These are phyloP conservation scores for Aristolochia contorta DNA, from an alignment of 164 flowering plant genomes.

Conservation along the genomic window DNA sequence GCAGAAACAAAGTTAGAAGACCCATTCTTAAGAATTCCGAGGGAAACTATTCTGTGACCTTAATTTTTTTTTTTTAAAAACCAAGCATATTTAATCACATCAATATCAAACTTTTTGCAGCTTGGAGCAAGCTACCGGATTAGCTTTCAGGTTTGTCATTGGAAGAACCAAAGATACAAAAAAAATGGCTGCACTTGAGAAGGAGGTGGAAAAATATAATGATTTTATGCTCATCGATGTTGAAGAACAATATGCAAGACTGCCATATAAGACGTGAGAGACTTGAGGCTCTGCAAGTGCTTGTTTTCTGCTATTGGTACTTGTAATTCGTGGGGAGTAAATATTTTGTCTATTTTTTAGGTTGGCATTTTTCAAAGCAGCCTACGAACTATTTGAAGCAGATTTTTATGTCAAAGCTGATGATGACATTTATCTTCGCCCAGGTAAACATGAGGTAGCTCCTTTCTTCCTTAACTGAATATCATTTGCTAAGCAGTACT, in stretches of 20 bases:
- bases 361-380: slow-evolving; percentile 68
- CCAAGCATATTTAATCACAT: too few species aligned
- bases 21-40: too few species aligned
- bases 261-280: slow-evolving; percentile 56
- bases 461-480: too few species aligned
- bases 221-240: slow-evolving; percentile 60
- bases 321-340: too few species aligned
- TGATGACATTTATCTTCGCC: slow-evolving; percentile 64
- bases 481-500: too few species aligned
- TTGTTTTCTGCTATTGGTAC: not conserved
- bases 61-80: not conserved
- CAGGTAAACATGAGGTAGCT: slow-evolving; percentile 26
- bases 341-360: slow-evolving; percentile 22
- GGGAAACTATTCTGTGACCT: not conserved
- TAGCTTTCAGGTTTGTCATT: slow-evolving; percentile 58
- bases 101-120: slow-evolving; percentile 16
- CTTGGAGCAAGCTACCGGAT: slow-evolving; percentile 58
- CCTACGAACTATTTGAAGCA: slow-evolving; percentile 55
- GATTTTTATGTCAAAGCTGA: slow-evolving; percentile 73
- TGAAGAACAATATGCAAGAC: slow-evolving; percentile 39
- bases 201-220: slow-evolving; percentile 49
- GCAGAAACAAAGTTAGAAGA: too few species aligned
- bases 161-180: slow-evolving; percentile 38
- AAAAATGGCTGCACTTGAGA: slow-evolving; percentile 37
- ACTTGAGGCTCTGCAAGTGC: slow-evolving; percentile 3